These are phyloP conservation scores for Aquilaria malaccensis DNA, from an alignment of 345 rosid genomes.

Conservation along the genomic window DNA sequence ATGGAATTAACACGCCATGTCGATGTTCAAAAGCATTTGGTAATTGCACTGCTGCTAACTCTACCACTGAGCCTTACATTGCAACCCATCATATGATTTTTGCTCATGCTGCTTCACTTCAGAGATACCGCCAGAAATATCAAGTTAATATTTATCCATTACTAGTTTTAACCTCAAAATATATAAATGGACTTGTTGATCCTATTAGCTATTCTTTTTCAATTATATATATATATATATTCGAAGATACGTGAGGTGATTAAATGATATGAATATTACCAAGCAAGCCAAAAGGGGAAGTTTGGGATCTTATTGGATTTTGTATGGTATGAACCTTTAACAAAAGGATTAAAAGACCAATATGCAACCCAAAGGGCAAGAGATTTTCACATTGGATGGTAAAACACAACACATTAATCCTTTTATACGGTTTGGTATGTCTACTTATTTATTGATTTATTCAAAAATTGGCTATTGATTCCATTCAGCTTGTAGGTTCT, in stretches of 20 bases:
- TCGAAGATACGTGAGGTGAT: too few species aligned
- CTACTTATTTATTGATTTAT: too few species aligned
- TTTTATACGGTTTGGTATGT: too few species aligned
- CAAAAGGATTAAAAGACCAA: slow-evolving; percentile 39
- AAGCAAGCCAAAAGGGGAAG: slow-evolving; percentile 48
- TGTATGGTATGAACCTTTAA: slow-evolving; percentile 59
- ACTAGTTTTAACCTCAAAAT: too few species aligned
- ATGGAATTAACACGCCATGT: slow-evolving; percentile 41
- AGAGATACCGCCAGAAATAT: slow-evolving; percentile 45
- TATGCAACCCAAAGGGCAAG: slow-evolving; percentile 66
- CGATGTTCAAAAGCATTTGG: slow-evolving; percentile 50
- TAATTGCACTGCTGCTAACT: slow-evolving; percentile 47
- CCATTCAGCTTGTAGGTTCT: slow-evolving; percentile 27
- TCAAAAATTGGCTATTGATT: too few species aligned
- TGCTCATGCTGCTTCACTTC: slow-evolving; percentile 51
- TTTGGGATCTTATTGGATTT: slow-evolving; percentile 65
- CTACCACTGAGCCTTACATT: slow-evolving; percentile 59
- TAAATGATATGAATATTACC: not conserved
- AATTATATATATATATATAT: not conserved
- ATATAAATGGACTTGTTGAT: too few species aligned
- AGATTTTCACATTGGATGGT: slow-evolving; percentile 78
- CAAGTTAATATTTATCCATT: slow-evolving; percentile 16
- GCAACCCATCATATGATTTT: slow-evolving; percentile 54
- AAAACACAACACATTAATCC: not conserved
- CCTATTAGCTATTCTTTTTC: not conserved